Percentiles rank a stretch among this genome's conserved stretches.
phyloP scores from a whole-genome alignment of 2,329 filamentous ascomycete genomes.

The Sporothrix mexicana region DNA sequence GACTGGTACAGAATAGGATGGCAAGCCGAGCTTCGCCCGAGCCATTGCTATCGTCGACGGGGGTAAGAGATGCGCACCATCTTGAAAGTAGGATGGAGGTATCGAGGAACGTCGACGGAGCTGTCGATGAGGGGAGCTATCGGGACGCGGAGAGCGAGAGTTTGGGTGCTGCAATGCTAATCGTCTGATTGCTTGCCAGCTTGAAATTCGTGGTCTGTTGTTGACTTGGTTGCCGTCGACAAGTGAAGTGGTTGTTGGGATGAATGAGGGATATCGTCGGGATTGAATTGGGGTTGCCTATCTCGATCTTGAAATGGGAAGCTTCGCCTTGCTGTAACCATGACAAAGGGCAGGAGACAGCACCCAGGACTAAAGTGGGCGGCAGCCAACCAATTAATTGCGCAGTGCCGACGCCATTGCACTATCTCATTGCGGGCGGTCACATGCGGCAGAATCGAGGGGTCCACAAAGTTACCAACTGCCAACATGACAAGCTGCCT shows the following conservation, averaged over 20 bases:
- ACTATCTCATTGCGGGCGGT: conserved; percentile 32
- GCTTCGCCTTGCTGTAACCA: conserved; percentile 16
- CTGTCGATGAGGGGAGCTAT: not conserved
- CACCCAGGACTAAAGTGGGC: no score
- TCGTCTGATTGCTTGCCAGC: not conserved
- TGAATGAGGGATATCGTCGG: not conserved
- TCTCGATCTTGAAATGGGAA: conserved; percentile 23
- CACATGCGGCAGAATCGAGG: conserved; percentile 31
- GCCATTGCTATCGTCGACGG: not conserved
- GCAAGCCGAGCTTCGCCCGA: not conserved
- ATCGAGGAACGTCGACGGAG: not conserved
- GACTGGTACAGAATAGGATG: not conserved
- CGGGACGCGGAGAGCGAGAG: not conserved
- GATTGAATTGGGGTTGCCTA: conserved; percentile 19
- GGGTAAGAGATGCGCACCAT: conserved; percentile 8
- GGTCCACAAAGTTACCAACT: no score
- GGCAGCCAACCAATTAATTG: conserved; percentile 35
- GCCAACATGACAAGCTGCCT: no score
- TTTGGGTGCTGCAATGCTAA: not conserved
- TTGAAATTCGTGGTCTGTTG: not conserved
- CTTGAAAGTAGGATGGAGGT: not conserved
- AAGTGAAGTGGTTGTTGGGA: not conserved
- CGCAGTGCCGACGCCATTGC: conserved; percentile 28
- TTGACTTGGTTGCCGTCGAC: not conserved
- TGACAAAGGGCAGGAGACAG: conserved; percentile 21